Conservation (phyloP, 176 grass and related monocot species). For the Oryza brachyantha region DNA sequence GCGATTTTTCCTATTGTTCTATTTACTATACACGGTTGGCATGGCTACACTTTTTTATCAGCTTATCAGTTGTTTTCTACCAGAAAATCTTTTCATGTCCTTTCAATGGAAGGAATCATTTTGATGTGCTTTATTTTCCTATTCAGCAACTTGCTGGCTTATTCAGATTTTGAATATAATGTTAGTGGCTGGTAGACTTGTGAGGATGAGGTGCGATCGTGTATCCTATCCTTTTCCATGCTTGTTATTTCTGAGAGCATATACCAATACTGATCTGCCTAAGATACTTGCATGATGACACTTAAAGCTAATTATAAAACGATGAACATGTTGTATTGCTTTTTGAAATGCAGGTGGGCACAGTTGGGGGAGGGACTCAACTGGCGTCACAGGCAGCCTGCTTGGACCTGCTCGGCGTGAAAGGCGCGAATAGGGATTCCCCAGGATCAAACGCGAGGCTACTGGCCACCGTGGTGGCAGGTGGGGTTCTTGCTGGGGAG, state of each 20-base stretch:
- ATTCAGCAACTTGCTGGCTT: neutral
- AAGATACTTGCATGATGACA: neutral
- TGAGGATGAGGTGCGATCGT: neutral
- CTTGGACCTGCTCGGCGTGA: slow-evolving; percentile 79
- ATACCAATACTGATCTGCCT: neutral
- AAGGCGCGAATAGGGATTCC: slow-evolving; percentile 61
- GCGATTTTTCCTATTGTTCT: neutral
- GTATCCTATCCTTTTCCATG: neutral
- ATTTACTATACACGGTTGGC: neutral
- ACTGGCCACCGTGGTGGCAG: slow-evolving; percentile 82
- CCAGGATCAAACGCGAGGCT: slow-evolving; percentile 77
- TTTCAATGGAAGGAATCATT: neutral
- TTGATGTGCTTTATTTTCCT: neutral
- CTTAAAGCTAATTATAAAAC: neutral
- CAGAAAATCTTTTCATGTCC: neutral
- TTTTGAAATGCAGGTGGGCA: slow-evolving; percentile 74
- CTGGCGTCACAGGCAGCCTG: slow-evolving; percentile 82
- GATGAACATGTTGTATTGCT: neutral
- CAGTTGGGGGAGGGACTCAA: slow-evolving; percentile 88
- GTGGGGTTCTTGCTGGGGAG: slow-evolving; percentile 90
- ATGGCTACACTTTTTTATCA: neutral
- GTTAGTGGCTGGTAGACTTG: neutral
- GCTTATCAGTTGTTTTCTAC: neutral
- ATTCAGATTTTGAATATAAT: neutral
- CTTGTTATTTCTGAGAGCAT: slow-evolving; percentile 8